Evolutionary conservation across 805 yeast species (phyloP).

Genomic region (Ogataea allantospora): DNA sequence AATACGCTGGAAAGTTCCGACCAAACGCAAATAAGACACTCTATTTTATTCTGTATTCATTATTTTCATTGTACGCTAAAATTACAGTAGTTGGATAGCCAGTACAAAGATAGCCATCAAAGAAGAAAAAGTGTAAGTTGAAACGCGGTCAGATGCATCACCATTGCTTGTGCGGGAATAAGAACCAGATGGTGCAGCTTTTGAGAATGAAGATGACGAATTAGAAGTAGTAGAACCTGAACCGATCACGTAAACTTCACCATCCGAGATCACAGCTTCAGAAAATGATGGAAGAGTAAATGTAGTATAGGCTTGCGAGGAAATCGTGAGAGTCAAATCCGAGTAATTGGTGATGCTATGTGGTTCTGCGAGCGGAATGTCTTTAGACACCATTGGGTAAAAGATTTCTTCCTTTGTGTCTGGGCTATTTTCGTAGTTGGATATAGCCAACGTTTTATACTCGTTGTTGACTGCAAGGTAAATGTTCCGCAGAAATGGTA

Average conservation of each 20-base stretch:
- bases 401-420: conserved; percentile 5
- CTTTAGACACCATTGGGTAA: conserved; percentile 28
- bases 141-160: neutral
- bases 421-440: conserved; percentile 21
- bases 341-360: conserved; percentile 25
- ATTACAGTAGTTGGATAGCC: conserved; percentile 2
- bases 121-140: conserved; percentile 1
- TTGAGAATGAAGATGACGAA: conserved; percentile 1
- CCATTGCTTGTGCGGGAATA: conserved; percentile 5
- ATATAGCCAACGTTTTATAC: conserved; percentile 51
- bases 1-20: conserved; percentile 24
- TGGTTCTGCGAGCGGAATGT: conserved; percentile 32
- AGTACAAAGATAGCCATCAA: conserved; percentile 2
- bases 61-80: conserved; percentile 6
- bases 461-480: conserved; percentile 67
- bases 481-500: conserved; percentile 50
- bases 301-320: neutral
- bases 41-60: too few relatives aligned
- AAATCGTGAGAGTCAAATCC: conserved; percentile 28
- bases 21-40: conserved; percentile 1
- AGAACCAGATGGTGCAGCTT: conserved; percentile 14
- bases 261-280: conserved; percentile 28
- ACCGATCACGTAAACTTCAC: conserved; percentile 28
- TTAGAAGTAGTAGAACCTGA: neutral
- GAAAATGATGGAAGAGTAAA: conserved; percentile 12